Evolutionary conservation across 75 land plant species (phyloP).

Genomic region (Sequoia sempervirens): DNA sequence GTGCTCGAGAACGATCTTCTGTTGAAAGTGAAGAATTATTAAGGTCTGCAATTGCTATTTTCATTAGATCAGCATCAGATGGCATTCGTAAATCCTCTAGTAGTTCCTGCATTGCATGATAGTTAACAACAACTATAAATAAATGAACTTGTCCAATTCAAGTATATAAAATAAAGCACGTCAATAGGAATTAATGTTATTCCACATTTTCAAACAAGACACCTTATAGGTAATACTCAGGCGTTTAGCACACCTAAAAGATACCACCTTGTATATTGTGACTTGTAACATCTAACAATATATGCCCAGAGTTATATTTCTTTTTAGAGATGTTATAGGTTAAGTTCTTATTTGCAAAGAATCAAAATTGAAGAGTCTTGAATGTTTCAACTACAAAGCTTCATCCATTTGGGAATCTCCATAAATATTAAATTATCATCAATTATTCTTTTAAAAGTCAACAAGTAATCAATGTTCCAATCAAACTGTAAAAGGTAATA

Average conservation of each 20-base stretch:
- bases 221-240: background rate
- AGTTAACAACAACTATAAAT: no score
- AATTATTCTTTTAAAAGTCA: background rate
- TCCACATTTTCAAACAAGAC: background rate
- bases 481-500: background rate
- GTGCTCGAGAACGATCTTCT: slow-evolving; percentile 36
- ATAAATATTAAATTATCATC: background rate
- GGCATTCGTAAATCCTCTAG: slow-evolving; percentile 41
- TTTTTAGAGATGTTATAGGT: background rate
- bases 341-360: background rate
- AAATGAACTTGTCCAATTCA: background rate
- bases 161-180: background rate
- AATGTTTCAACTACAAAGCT: background rate
- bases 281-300: background rate
- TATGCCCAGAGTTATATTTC: background rate
- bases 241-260: background rate
- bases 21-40: slow-evolving; percentile 27
- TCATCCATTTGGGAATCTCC: background rate
- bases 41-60: slow-evolving; percentile 38
- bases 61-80: slow-evolving; percentile 53
- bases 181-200: background rate
- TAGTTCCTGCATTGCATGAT: slow-evolving; percentile 33
- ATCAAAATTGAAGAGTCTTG: background rate
- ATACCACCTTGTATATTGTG: background rate
- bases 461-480: background rate